Conservation (phyloP, 352 stramenopile species). For the Phytophthora pseudosyringae region DNA sequence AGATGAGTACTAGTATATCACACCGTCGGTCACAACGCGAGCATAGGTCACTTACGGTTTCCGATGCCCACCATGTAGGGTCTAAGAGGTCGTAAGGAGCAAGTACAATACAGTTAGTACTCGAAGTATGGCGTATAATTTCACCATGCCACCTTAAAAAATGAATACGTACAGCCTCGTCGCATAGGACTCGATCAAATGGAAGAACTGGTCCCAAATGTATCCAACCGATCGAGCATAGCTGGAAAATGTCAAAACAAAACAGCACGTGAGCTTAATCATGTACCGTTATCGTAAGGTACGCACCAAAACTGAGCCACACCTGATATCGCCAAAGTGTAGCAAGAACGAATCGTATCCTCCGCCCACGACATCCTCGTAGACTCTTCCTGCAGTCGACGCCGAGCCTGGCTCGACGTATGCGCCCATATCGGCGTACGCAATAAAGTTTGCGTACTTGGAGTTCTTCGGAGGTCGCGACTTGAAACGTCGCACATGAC, state of each 20-base stretch:
- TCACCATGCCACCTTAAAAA: background rate
- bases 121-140: background rate
- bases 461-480: constrained; percentile 35
- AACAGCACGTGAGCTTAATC: background rate
- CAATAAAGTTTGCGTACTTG: constrained; percentile 64
- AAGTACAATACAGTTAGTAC: background rate
- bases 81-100: constrained; percentile 22
- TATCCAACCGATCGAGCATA: constrained; percentile 68
- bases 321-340: constrained; percentile 84
- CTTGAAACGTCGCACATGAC: constrained; percentile 44
- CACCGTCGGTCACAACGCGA: background rate
- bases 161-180: constrained; percentile 59
- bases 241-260: constrained; percentile 30
- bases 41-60: constrained; percentile 60
- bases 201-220: constrained; percentile 82
- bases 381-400: constrained; percentile 68
- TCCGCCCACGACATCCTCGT: constrained; percentile 51
- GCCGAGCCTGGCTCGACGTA: constrained; percentile 50
- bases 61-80: constrained; percentile 84
- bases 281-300: background rate
- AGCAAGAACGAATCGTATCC: constrained; percentile 78
- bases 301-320: background rate
- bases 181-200: constrained; percentile 70
- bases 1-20: background rate
- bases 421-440: constrained; percentile 67